Conservation (phyloP, 2,329 filamentous ascomycete genomes). For the Lecanicillium sp. region DNA sequence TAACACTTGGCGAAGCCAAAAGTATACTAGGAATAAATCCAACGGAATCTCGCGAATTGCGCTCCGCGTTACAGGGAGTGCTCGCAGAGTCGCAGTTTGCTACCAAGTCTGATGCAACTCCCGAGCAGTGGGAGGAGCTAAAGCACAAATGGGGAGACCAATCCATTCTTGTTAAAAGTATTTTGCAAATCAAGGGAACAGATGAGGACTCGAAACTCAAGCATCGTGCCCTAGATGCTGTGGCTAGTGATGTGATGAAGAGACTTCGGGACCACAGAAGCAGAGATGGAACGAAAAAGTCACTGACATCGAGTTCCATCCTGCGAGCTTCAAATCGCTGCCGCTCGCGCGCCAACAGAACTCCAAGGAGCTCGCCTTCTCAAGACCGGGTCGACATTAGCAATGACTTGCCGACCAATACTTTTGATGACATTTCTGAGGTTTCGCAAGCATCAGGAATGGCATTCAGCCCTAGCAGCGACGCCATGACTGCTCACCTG, state of each 20-base stretch:
- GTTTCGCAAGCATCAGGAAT: constrained; percentile 16
- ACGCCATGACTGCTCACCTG: constrained; percentile 13
- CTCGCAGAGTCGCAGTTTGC: constrained; percentile 59
- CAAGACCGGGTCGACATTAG: constrained; percentile 12
- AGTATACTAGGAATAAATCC: constrained; percentile 42
- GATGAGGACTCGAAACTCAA: constrained; percentile 48
- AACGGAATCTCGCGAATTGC: constrained; percentile 45
- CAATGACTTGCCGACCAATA: constrained; percentile 12
- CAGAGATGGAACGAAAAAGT: constrained; percentile 21
- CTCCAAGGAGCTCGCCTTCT: constrained; percentile 8
- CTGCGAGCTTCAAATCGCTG: neutral
- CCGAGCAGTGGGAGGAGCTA: constrained; percentile 62
- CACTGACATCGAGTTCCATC: constrained; percentile 3
- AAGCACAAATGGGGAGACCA: constrained; percentile 59
- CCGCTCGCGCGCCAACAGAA: neutral
- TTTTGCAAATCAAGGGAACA: constrained; percentile 40
- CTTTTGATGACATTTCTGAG: constrained; percentile 17
- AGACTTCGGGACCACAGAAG: constrained; percentile 60
- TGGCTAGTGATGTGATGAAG: constrained; percentile 73
- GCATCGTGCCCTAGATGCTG: constrained; percentile 57
- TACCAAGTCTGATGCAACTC: constrained; percentile 64
- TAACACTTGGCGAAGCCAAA: constrained; percentile 69
- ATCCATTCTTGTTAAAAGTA: constrained; percentile 44
- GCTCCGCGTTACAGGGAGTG: constrained; percentile 57
- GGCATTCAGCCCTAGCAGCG: constrained; percentile 14